Evolutionary conservation across 176 grass and related monocot genomes (phyloP), one percentile per base, ranked within the genome.

Genomic region (Themeda triandra): DNA sequence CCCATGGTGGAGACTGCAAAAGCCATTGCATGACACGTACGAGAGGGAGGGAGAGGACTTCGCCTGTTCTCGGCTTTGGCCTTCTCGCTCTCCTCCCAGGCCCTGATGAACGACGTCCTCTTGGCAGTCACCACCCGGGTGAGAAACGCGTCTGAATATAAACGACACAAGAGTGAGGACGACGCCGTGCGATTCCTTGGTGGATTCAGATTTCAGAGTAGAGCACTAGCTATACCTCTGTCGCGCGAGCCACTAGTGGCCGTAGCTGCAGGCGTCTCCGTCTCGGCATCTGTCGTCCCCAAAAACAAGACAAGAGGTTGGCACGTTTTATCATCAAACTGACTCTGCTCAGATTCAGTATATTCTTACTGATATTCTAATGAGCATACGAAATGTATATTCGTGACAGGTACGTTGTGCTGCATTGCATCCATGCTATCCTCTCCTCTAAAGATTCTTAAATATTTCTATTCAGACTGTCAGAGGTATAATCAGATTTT

Each of bases 11-110:
- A 18, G 4, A 3, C 10, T 13, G 14, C 19, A n/a, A n/a, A 69
- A 82, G 32, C 13, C n/a, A 74, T 14, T 17, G 32, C 15, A 39
- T 66, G 27, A 74, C 54, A 17, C 21, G 27, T 65, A 68, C 15
- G 37, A 60, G 21, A 73, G 44, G 70, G 63, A 2, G 25, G 67
- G 35, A 76, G 53, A 2, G 23, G 4, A 21, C 40, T 79, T 83
- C 56, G 90, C 88, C 66, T 88, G 87, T 92, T 92, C 21, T 95
- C 83, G 37, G 71, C 86, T 78, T 92, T 95, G 76, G 93, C 88
- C 86, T 82, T 95, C 82, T 92, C 88, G 66, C 44, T 92, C 71
- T 95, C 93, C 76, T 95, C 93, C 93, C 93, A 95, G 1, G 93
- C 93, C 32, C 65, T 90, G 78, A 95, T 90, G 70, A 95, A 36